Evolutionary conservation across 805 yeast genomes (phyloP).

Genomic region (Yamadazyma endophytica): DNA sequence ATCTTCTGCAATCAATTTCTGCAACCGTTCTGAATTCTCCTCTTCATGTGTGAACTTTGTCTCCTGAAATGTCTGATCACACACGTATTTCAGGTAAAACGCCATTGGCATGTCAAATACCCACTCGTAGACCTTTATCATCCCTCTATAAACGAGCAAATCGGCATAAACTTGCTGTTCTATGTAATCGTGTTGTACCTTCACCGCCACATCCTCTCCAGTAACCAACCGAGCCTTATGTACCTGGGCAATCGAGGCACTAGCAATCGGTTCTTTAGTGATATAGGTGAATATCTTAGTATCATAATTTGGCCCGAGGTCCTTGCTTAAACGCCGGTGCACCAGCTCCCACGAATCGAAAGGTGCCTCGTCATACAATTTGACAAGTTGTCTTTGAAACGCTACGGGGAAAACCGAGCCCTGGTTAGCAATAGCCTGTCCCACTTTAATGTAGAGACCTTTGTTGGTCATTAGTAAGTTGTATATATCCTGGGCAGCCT

Average conservation of each 20-base stretch:
- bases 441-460: conserved; percentile 66
- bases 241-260: conserved; percentile 74
- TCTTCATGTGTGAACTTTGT: conserved; percentile 58
- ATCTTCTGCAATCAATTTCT: conserved; percentile 39
- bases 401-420: conserved; percentile 63
- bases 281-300: conserved; percentile 36
- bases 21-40: conserved; percentile 44
- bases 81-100: conserved; percentile 52
- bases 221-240: conserved; percentile 47
- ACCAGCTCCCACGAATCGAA: conserved; percentile 47
- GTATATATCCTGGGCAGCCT: conserved; percentile 43
- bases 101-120: conserved; percentile 63
- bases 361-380: conserved; percentile 68
- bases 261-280: conserved; percentile 61
- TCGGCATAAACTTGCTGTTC: conserved; percentile 58
- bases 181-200: conserved; percentile 64
- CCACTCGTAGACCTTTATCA: conserved; percentile 50
- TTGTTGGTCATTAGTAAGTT: conserved; percentile 28
- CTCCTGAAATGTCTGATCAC: conserved; percentile 56
- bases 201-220: conserved; percentile 58
- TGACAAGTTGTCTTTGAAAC: conserved; percentile 53
- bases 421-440: conserved; percentile 78
- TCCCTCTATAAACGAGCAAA: conserved; percentile 50
- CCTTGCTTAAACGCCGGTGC: conserved; percentile 30
- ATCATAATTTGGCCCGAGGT: conserved; percentile 14